Base-by-base conservation (phyloP, 2,329 filamentous ascomycete species). In the Scedosporium dehoogii region DNA sequence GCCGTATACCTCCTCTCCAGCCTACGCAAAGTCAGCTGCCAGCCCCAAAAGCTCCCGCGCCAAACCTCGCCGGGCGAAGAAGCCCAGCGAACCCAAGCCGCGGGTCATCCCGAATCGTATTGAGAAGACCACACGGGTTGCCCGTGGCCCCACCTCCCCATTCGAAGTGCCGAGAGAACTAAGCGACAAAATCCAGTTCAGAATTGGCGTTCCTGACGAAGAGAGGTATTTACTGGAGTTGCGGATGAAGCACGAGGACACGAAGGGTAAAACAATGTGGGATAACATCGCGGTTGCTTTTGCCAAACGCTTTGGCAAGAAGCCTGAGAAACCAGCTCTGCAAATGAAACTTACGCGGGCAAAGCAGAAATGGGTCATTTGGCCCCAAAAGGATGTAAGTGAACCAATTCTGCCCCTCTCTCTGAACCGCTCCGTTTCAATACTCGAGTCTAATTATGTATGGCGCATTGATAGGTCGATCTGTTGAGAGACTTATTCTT, bases 211-310 rank as follows among this genome's bases (percentile, higher is more conserved):
- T 27, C 78, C 79, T 1, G 74, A 77, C 2, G 77, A 82, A 41
- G 78, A 81, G 64, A 74, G 73, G 23, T 80, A 72, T 60, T 75
- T 85, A 38, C 79, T 83, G 58, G 72, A 79, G 27, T 74, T 80
- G n/a, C 74, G 81, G 12, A 77, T 76, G 68, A 68, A 76, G 25
- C 75, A 78, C 66, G 71, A 76, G 16, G 67, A 76, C 21, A 74
- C 76, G 60, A 81, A 81, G 66, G 82, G 82, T 16, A 81, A 81
- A 65, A 80, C 81, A 41, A 85, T 85, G 81, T 85, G 82, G 82
- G 77, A 81, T 25, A 73, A 75, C 46, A 83, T 85, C 63, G 75
- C 77, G 58, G 69, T 68, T 4, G 76, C 79, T 62, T 84, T 75
- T 64, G 68, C 68, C 14, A 62, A 65, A 7, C 63, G 64, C 21